Percentiles rank a stretch among this genome's conserved stretches.
These are phyloP conservation scores for Triglochin maritima DNA, from an alignment of 106 monocot species.

Conservation along the genomic window DNA sequence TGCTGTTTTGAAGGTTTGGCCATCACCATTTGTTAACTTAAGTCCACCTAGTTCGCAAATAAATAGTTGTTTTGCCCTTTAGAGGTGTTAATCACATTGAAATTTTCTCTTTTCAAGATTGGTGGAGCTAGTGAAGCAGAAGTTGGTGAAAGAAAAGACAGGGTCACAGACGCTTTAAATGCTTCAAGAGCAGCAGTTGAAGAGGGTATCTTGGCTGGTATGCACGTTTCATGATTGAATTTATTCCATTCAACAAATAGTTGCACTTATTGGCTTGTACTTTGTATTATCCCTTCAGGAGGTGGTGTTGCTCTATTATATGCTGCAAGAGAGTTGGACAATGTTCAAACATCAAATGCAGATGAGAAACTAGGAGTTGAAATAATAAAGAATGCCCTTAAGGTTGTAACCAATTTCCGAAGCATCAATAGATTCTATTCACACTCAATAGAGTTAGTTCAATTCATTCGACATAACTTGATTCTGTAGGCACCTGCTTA, in stretches of 20 bases:
- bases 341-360: conserved; percentile 42
- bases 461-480: too few species aligned
- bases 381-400: conserved; percentile 69
- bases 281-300: too few species aligned
- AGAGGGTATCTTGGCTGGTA: conserved; percentile 84
- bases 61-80: too few species aligned
- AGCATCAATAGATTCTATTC: too few species aligned
- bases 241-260: too few species aligned
- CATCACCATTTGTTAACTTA: not conserved
- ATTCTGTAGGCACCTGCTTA: conserved; percentile 52
- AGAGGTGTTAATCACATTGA: too few species aligned
- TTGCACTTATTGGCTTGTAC: too few species aligned
- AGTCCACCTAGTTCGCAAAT: not conserved
- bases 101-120: conserved; percentile 48
- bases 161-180: conserved; percentile 82
- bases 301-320: conserved; percentile 85
- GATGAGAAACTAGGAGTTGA: conserved; percentile 83
- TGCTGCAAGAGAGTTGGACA: conserved; percentile 56
- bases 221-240: too few species aligned
- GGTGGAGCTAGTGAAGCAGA: conserved; percentile 83
- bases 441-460: too few species aligned
- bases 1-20: conserved; percentile 75
- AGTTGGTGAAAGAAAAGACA: conserved; percentile 85
- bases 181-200: conserved; percentile 81
- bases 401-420: conserved; percentile 43